These are phyloP conservation scores for Geotrichum bryndzae DNA, from an alignment of 1,139 yeast species.

Conservation along the genomic window DNA sequence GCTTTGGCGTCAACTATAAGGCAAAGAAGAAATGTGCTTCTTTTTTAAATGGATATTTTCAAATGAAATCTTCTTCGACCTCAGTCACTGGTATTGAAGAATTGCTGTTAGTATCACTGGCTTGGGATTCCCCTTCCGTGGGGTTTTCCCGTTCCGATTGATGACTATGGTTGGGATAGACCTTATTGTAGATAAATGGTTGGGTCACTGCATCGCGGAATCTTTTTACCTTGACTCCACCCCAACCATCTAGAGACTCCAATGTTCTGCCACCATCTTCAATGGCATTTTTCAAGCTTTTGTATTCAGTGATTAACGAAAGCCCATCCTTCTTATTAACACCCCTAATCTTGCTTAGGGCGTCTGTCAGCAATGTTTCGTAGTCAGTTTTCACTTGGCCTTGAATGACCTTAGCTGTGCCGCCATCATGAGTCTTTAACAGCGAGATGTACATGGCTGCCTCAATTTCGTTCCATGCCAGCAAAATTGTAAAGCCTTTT, in stretches of 20 bases:
- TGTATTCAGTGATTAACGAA: slow-evolving; percentile 48
- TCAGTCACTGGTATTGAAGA: background rate
- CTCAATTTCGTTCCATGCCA: slow-evolving; percentile 81
- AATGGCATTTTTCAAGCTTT: slow-evolving; percentile 48
- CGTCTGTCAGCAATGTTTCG: slow-evolving; percentile 46
- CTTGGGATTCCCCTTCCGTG: background rate
- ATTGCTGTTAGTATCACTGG: background rate
- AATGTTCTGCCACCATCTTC: slow-evolving; percentile 35
- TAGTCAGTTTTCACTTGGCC: slow-evolving; percentile 44
- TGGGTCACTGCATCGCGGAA: slow-evolving; percentile 45
- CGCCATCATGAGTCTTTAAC: slow-evolving; percentile 31
- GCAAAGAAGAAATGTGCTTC: background rate
- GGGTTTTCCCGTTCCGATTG: background rate
- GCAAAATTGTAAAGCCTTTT: slow-evolving; percentile 57
- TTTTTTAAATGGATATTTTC: background rate
- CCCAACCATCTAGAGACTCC: slow-evolving; percentile 47
- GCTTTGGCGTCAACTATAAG: background rate
- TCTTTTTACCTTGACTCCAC: slow-evolving; percentile 46
- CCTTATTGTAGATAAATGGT: slow-evolving; percentile 47
- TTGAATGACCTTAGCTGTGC: slow-evolving; percentile 34
- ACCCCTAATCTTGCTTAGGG: slow-evolving; percentile 47
- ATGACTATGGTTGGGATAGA: slow-evolving; percentile 11
- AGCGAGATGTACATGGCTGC: slow-evolving; percentile 67
- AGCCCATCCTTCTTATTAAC: slow-evolving; percentile 58
- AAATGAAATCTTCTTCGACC: background rate